Percentiles rank a stretch among this genome's conserved stretches.
These are phyloP conservation scores for Elsinoe batatas DNA, from an alignment of 2,329 filamentous ascomycete species.

Conservation along the genomic window DNA sequence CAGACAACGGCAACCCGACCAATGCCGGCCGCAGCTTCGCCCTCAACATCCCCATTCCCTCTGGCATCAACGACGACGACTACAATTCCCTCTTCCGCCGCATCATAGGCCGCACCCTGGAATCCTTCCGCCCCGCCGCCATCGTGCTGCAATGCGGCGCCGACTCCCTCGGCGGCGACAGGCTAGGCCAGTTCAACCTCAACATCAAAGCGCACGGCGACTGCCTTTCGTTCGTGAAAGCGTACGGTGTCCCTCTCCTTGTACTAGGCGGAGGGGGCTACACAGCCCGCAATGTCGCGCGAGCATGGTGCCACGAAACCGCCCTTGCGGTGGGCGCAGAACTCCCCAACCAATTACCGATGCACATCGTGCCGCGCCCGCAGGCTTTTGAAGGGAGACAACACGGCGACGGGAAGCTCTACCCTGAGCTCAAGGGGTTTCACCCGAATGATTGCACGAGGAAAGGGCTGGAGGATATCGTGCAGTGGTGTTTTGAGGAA, in stretches of 20 bases:
- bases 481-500: slow-evolving; percentile 73
- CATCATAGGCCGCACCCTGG: slow-evolving; percentile 67
- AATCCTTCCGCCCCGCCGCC: slow-evolving; percentile 75
- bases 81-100: slow-evolving; percentile 78
- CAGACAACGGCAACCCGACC: slow-evolving; percentile 57
- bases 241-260: slow-evolving; percentile 67
- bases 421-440: slow-evolving; percentile 79
- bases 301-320: slow-evolving; percentile 95
- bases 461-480: slow-evolving; percentile 66
- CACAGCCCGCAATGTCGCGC: slow-evolving; percentile 89
- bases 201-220: slow-evolving; percentile 90
- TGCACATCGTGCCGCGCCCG: slow-evolving; percentile 67
- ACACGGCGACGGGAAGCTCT: slow-evolving; percentile 58
- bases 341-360: slow-evolving; percentile 63
- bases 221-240: slow-evolving; percentile 84
- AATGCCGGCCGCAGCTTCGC: slow-evolving; percentile 67
- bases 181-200: slow-evolving; percentile 90
- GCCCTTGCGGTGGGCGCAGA: slow-evolving; percentile 71
- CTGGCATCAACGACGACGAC: slow-evolving; percentile 60
- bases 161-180: slow-evolving; percentile 86
- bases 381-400: slow-evolving; percentile 75
- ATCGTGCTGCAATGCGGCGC: slow-evolving; percentile 95
- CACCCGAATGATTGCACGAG: slow-evolving; percentile 58
- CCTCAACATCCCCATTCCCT: slow-evolving; percentile 58
- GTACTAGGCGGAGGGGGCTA: slow-evolving; percentile 93